phyloP scores from a whole-genome alignment of 2,329 filamentous ascomycete genomes.

The Fusarium aywerte region DNA sequence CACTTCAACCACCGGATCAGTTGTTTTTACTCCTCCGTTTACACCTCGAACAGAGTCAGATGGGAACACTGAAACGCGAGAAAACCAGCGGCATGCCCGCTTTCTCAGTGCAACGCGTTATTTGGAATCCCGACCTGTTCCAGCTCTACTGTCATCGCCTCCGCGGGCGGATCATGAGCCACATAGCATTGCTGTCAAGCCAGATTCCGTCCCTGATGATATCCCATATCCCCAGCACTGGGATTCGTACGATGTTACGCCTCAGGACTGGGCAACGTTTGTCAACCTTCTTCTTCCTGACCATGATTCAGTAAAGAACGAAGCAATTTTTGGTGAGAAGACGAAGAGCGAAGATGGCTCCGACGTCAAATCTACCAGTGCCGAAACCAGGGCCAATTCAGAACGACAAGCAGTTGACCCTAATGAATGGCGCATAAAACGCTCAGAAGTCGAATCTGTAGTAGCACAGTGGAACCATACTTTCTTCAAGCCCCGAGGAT shows the following conservation, averaged over 20 bases:
- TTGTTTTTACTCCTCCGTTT: conserved; percentile 64
- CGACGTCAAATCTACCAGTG: conserved; percentile 42
- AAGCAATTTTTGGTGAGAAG: conserved; percentile 62
- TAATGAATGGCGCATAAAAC: conserved; percentile 41
- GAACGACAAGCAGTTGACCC: conserved; percentile 15
- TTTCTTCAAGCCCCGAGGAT: conserved; percentile 64
- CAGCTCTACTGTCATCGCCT: conserved; percentile 44
- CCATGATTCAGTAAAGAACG: conserved; percentile 57
- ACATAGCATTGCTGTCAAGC: conserved; percentile 51
- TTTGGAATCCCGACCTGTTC: conserved; percentile 58
- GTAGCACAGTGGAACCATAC: conserved; percentile 66
- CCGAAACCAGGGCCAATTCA: conserved; percentile 15
- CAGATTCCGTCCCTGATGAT: conserved; percentile 54
- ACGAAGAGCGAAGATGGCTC: conserved; percentile 54
- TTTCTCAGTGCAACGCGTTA: conserved; percentile 50
- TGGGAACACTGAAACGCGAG: conserved; percentile 8
- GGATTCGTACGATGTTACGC: conserved; percentile 57
- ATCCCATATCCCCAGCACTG: conserved; percentile 57
- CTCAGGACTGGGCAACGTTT: conserved; percentile 69
- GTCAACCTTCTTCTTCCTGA: conserved; percentile 66
- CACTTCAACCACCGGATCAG: conserved; percentile 56
- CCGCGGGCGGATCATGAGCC: conserved; percentile 37
- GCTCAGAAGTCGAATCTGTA: conserved; percentile 53
- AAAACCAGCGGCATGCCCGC: conserved; percentile 36
- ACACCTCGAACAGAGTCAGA: conserved; percentile 54